Base-by-base conservation (phyloP, 768 basidiomycete genomes). In the Tricholoma matsutake region DNA sequence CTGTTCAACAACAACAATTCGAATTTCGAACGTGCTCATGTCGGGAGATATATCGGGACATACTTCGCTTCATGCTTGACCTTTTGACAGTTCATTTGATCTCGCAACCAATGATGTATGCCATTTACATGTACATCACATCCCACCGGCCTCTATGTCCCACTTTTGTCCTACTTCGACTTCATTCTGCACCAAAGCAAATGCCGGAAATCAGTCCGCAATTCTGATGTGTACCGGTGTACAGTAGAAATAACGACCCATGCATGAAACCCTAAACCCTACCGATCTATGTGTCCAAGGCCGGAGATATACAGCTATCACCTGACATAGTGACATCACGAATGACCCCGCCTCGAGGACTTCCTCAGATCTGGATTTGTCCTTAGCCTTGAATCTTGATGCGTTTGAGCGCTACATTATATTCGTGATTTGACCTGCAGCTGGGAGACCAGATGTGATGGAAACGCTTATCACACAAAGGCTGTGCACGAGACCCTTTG, bases 311-410 rank as follows among this genome's bases (percentile, higher is more conserved):
- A 32, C 7, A n/a, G 2, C 51, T 14, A 53, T 53, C 51, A 53
- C 51, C 29, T 53, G 51, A 53, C 31, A 31, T n/a, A 29, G 32
- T 53, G 51, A 53, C 31, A 31, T n/a, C 51, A 53, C 29, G n/a
- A 31, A 58, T 58, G 57, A 53, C 37, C 8, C n/a, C 34, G 22
- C 63, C 63, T 64, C 63, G 57, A 61, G 63, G 59, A 43, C 11
- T 13, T 41, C 13, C 14, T 28, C 20, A 35, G 28, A 37, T 37
- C 51, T 53, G n/a, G n/a, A n/a, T 16, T 25, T 16, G 51, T 18
- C n/a, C 29, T 53, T 53, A 16, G 16, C 18, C 51, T n/a, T n/a
- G n/a, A n/a, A n/a, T n/a, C n/a, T n/a, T 31, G 51, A 53, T 53
- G n/a, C 51, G 51, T 53, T 32, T 18, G 29, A 31, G 16, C 51